Evolutionary conservation across 2,329 filamentous ascomycete genomes (phyloP), one percentile per base, ranked within the genome.

Genomic region (Cordyceps pruinosa): DNA sequence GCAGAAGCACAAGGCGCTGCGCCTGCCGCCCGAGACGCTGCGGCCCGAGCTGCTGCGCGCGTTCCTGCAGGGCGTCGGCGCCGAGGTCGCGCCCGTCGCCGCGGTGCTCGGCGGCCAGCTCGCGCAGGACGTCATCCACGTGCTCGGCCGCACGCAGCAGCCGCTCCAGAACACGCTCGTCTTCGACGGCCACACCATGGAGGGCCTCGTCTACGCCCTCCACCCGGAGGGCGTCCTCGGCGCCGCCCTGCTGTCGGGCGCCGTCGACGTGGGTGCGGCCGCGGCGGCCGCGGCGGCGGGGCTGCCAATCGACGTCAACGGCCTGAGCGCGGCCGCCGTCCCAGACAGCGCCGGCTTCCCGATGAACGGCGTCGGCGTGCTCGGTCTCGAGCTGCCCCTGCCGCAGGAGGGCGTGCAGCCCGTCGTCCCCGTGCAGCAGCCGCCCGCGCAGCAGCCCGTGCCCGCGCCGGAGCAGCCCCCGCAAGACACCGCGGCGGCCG

Each of bases 91-190:
- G 13, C 91, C 94, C 8, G 90, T 96, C 9, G 87, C 89, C 0
- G 92, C 94, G 2, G 90, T 96, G 58, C 77, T 99, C 12, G 94
- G 94, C 49, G 94, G 92, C 10, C 85, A 92, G 70, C 80, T 99
- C 17, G 90, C 93, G 1, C 94, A 99, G 73, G 94, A 99, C 69
- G 91, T 96, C 52, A 97, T 99, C 74, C 97, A 97, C 66, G 92
- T 97, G 32, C 81, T 97, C 6, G 90, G 92, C 49, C 85, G 89
- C 69, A 85, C 88, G 41, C 91, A 97, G 74, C 94, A 97, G 71
- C 94, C 94, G 1, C 88, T 99, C 42, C 94, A 99, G 74, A 99
- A 99, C 71, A 84, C 96, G 69, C 82, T 96, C 50, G 77, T 97
- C 21, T 96, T 97, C 66, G 91, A 97, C 69, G 92, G 92, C 15